These are phyloP conservation scores for Penicillium lagena DNA, from an alignment of 495 filamentous ascomycete genomes.

Conservation along the genomic window DNA sequence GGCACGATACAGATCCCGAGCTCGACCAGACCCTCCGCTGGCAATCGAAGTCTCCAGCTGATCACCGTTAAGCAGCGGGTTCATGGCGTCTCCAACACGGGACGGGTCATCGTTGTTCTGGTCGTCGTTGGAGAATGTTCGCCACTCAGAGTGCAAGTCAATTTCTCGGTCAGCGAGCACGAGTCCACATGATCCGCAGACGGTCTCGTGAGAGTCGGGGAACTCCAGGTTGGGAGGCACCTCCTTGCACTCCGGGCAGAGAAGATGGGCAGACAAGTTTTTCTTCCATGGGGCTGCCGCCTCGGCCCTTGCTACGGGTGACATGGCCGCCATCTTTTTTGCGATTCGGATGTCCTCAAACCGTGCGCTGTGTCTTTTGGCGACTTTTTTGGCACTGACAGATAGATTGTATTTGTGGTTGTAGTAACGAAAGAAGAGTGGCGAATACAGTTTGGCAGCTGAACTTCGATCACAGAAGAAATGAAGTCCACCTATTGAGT, in stretches of 20 bases:
- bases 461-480: slow-evolving; percentile 8
- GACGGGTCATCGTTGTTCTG: slow-evolving; percentile 93
- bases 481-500: neutral
- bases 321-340: slow-evolving; percentile 34
- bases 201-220: slow-evolving; percentile 83
- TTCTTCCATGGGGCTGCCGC: slow-evolving; percentile 48
- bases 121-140: slow-evolving; percentile 96
- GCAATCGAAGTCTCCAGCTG: slow-evolving; percentile 90
- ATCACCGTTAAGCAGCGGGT: slow-evolving; percentile 81
- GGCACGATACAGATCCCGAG: slow-evolving; percentile 74
- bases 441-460: slow-evolving; percentile 60
- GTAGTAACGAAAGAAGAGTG: slow-evolving; percentile 52
- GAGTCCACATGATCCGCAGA: slow-evolving; percentile 87
- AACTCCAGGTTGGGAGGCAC: slow-evolving; percentile 91
- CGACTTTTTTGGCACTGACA: slow-evolving; percentile 32
- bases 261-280: slow-evolving; percentile 76
- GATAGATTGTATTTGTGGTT: slow-evolving; percentile 40
- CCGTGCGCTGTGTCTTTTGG: slow-evolving; percentile 25
- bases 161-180: slow-evolving; percentile 87
- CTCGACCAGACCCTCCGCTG: slow-evolving; percentile 65
- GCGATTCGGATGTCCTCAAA: slow-evolving; percentile 13
- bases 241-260: slow-evolving; percentile 88
- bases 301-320: slow-evolving; percentile 17
- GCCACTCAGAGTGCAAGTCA: slow-evolving; percentile 95
- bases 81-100: slow-evolving; percentile 90